Base-by-base conservation (phyloP, 208 protist genomes). In the Leishmania martiniquensis region DNA sequence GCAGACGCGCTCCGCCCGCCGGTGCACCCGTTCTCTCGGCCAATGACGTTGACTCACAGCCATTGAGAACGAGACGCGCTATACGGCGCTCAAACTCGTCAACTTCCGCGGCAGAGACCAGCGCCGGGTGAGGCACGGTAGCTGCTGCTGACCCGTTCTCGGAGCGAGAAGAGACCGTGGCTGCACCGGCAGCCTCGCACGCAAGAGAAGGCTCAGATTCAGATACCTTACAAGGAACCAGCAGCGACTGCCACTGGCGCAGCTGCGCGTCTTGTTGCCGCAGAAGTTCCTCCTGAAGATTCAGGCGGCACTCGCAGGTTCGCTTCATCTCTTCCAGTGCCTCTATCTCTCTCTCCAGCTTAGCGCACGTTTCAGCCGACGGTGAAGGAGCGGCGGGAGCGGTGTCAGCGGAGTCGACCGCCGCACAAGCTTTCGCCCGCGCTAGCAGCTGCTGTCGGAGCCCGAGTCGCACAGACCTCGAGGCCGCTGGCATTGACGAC, bases 41-140 rank as follows among this genome's bases (percentile, higher is more conserved):
- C 25, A 25, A 69, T 69, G 42, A 69, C 25, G 47, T 62, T 20
- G 70, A 6, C 25, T 32, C 17, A 34, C 37, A 29, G 37, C 89
- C 76, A 71, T 55, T 82, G 20, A 89, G 55, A 39, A 94, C 69
- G 29, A 94, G 74, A 12, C 85, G 81, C 29, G 82, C 75, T 1
- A 94, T 83, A 39, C 82, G 82, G 12, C 86, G 60, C 78, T 95
- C 91, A 70, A 93, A 87, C 60, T 76, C 74, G 22, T 86, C 78
- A 37, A 93, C 60, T 52, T 91, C 76, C 7, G 76, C 83, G 1
- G 76, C 42, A 12, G 76, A 75, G 5, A 82, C 34, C 2, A 82
- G 44, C 29, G 60, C 12, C 12, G 45, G 52, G 7, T 62, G 4
- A 22, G 65, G 34, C 44, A 78, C 75, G 1, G 59, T 49, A 3